Percentiles rank a stretch among this genome's conserved stretches.
Conservation (phyloP, 176 grass and related monocot species). For the Aegilops longissima region DNA sequence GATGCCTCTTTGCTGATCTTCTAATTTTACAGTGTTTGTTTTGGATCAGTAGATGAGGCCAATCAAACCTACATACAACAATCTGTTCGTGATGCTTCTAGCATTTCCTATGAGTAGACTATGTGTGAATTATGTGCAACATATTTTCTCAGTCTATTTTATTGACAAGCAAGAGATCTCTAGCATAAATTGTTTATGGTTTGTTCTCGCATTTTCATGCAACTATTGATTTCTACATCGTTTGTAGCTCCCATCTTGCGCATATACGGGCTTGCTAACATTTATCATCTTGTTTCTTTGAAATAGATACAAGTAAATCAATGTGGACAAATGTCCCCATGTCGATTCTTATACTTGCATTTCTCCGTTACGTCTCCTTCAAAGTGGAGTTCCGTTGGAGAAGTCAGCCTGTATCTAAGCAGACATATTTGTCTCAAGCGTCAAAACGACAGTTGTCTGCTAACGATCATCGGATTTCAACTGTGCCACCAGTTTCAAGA, state of each 20-base stretch:
- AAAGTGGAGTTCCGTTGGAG: constrained; percentile 87
- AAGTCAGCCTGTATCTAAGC: constrained; percentile 58
- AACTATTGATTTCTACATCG: not conserved
- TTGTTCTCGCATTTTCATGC: not conserved
- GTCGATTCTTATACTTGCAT: constrained; percentile 85
- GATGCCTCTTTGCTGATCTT: not conserved
- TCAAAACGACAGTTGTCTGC: constrained; percentile 67
- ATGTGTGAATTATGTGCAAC: constrained; percentile 4
- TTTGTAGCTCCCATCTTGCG: constrained; percentile 7
- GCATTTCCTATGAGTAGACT: not conserved
- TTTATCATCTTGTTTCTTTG: constrained; percentile 32
- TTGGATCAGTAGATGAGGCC: not conserved
- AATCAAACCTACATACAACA: not conserved
- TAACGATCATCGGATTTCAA: constrained; percentile 73
- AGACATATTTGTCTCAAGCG: constrained; percentile 65
- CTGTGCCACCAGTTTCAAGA: constrained; percentile 59
- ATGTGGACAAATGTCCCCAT: constrained; percentile 99
- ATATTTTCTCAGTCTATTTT: not conserved
- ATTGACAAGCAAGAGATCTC: constrained; percentile 7
- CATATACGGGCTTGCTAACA: constrained; percentile 12
- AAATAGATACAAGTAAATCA: constrained; percentile 97
- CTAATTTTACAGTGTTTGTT: constrained; percentile 9
- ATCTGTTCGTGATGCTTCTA: not conserved
- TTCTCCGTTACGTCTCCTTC: constrained; percentile 77
- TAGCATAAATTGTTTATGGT: not conserved